Base-by-base conservation (phyloP, 2,329 filamentous ascomycete genomes). In the Trichoderma oligosporum region DNA sequence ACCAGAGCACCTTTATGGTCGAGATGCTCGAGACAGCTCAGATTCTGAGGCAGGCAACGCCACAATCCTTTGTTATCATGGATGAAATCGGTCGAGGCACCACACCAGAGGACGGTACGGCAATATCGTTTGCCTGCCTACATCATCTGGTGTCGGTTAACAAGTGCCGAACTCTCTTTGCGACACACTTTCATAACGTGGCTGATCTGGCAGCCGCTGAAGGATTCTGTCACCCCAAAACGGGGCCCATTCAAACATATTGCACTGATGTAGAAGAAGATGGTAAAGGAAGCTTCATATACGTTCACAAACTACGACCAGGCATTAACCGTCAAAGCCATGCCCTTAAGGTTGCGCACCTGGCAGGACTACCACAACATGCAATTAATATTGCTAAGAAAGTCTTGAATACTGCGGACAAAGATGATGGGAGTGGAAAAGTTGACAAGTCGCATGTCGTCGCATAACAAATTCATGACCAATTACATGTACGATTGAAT, bases 1-100 rank as follows among this genome's bases (percentile, higher is more conserved):
- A 96, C 74, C 92, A 97, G 72, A 96, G 91, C 53, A 99, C 95
- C 0, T 99, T 99, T 73, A 97, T 99, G 94, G 91, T 97, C 1
- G 94, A 99, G 75, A 99, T 99, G 94, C 81, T 97, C 2, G 94
- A 99, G 74, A 96, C 94, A 18, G 92, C 93, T 1, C 82, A 88
- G 24, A 99, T 99, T 53, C 80, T 99, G 52, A 89, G 87, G 60
- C 81, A 89, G 63, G 93, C 94, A 0, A 97, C 93, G 1, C 75
- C 85, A 1, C 82, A 87, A 22, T 94, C 88, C 0, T 95, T 99
- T 66, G 93, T 94, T 60, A 93, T 99, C 71, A 97, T 99, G 93
- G 94, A 99, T 71, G 94, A 99, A 76, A 89, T 99, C 35, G 94
- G 94, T 0, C 82, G 94, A 46, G 94, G 94, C 7, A 99, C 95